phyloP scores from a whole-genome alignment of 2,329 filamentous ascomycete species.

The Tympanopsis confertula region DNA sequence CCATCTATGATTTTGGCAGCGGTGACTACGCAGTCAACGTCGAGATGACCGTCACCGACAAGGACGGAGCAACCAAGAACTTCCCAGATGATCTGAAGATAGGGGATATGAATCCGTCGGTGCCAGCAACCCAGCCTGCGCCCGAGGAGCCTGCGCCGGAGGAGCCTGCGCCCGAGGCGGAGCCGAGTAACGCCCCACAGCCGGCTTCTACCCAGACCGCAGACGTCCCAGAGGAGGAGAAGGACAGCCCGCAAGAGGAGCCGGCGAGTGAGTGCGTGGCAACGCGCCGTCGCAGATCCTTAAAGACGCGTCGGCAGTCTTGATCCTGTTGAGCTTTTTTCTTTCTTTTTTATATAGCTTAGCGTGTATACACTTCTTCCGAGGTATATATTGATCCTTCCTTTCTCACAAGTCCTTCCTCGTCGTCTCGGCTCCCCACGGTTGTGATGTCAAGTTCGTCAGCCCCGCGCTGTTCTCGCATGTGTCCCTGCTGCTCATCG shows the following conservation, averaged over 20 bases:
- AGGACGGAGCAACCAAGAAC: background rate
- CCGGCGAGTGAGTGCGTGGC: too few species aligned
- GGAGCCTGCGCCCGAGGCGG: too few species aligned
- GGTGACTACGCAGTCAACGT: background rate
- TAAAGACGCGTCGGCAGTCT: too few species aligned
- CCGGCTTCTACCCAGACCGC: too few species aligned
- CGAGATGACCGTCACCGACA: background rate
- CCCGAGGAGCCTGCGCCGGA: background rate
- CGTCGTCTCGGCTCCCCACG: constrained; percentile 73
- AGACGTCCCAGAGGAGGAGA: too few species aligned
- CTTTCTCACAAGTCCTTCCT: constrained; percentile 13
- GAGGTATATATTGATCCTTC: too few species aligned
- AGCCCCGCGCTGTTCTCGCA: constrained; percentile 83
- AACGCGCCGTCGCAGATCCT: too few species aligned
- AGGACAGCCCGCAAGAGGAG: too few species aligned
- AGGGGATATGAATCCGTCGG: background rate
- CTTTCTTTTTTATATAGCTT: too few species aligned
- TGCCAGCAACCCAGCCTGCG: background rate
- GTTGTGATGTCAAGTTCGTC: constrained; percentile 69
- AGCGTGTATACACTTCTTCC: too few species aligned
- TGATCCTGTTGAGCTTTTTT: too few species aligned
- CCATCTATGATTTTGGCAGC: background rate
- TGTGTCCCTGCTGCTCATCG: constrained; percentile 67
- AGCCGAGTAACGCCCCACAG: too few species aligned
- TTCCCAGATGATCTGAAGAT: background rate